phyloP scores from a whole-genome alignment of 2,329 filamentous ascomycete species.

The Acarospora socialis region DNA sequence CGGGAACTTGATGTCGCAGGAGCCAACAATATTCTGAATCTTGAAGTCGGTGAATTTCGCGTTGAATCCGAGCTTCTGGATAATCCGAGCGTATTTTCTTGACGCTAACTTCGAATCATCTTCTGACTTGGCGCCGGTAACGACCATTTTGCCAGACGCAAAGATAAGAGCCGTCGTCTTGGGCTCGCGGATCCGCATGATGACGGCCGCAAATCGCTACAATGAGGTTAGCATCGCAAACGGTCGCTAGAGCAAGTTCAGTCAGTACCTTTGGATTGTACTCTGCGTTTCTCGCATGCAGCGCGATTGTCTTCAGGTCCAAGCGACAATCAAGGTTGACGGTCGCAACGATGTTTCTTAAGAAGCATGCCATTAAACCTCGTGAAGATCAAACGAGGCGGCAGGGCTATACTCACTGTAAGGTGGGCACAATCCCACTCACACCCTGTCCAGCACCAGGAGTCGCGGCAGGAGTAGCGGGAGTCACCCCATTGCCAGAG shows the following conservation, averaged over 20 bases:
- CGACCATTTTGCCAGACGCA: constrained; percentile 97
- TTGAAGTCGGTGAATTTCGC: constrained; percentile 99
- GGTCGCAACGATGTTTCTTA: constrained; percentile 96
- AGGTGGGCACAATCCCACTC: constrained; percentile 78
- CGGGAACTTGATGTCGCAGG: constrained; percentile 98
- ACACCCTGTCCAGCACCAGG: constrained; percentile 69
- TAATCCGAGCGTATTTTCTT: constrained; percentile 96
- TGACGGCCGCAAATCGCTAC: constrained; percentile 95
- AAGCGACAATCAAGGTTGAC: constrained; percentile 96
- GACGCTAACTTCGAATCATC: constrained; percentile 95
- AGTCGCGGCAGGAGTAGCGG: constrained; percentile 81
- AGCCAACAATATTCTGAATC: constrained; percentile 98
- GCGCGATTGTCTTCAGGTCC: constrained; percentile 95
- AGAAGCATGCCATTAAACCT: constrained; percentile 33
- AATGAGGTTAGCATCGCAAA: constrained; percentile 25
- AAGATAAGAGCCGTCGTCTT: constrained; percentile 98
- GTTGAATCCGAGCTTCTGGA: constrained; percentile 98
- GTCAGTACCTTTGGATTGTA: constrained; percentile 87
- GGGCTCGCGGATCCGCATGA: constrained; percentile 98
- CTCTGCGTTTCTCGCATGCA: constrained; percentile 95
- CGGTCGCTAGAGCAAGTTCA: constrained; percentile 29
- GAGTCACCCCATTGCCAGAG: constrained; percentile 67
- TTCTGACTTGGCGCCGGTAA: constrained; percentile 93
- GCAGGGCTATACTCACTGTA: constrained; percentile 75
- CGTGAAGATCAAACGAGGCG: constrained; percentile 31